Conservation (phyloP, 2,329 filamentous ascomycete species). For the Alternaria sp. region DNA sequence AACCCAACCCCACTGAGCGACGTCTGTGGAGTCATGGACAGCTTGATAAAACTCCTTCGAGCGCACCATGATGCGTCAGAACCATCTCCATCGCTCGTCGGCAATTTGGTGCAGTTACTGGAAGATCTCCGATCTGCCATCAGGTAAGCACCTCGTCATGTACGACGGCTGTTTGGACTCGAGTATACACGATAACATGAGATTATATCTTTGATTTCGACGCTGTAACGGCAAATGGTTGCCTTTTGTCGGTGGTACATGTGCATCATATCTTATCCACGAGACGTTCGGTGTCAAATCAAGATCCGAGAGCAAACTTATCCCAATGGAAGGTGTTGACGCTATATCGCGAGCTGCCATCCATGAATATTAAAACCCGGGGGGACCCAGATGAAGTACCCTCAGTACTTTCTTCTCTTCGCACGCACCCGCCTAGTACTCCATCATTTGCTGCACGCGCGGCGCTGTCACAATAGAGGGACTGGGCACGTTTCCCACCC, state of each 20-base stretch:
- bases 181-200: constrained; percentile 5
- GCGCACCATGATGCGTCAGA: constrained; percentile 55
- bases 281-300: background rate
- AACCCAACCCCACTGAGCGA: constrained; percentile 58
- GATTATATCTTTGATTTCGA: background rate
- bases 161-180: background rate
- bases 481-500: constrained; percentile 1
- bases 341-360: background rate
- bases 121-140: constrained; percentile 66
- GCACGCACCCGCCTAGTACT: background rate
- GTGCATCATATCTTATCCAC: background rate
- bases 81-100: constrained; percentile 66
- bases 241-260: background rate
- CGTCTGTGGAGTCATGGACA: constrained; percentile 66
- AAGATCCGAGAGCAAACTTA: background rate
- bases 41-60: constrained; percentile 66
- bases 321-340: background rate
- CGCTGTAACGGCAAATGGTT: background rate
- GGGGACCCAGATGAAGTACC: background rate
- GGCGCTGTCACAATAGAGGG: background rate
- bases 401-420: background rate
- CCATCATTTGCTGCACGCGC: background rate
- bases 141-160: constrained; percentile 17
- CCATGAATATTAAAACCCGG: background rate
- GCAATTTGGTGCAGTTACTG: constrained; percentile 71